A percentile compares a stretch with the other conserved stretches of the same genome.
phyloP scores from a whole-genome alignment of 805 yeast genomes.

The Wickerhamomyces sydowiorum region DNA sequence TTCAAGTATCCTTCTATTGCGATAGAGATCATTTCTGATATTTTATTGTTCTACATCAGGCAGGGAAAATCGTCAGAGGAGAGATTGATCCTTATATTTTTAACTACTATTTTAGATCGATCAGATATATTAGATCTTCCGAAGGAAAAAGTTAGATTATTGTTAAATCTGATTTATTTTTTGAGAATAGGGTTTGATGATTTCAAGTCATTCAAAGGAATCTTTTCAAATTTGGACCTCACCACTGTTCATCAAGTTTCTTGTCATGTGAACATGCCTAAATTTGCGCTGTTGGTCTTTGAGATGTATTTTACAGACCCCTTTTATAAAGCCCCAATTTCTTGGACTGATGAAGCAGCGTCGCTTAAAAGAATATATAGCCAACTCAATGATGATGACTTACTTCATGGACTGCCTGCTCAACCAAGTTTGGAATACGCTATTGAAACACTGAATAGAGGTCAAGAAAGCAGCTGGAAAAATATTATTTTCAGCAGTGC shows the following conservation, averaged over 20 bases:
- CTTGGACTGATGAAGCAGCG: constrained; percentile 5
- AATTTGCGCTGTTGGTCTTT: constrained; percentile 28
- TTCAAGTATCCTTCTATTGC: constrained; percentile 18
- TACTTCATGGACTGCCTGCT: constrained; percentile 60
- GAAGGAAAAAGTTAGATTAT: constrained; percentile 7
- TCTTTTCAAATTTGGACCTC: constrained; percentile 19
- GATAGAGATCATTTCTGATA: background rate
- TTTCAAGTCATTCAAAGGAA: constrained; percentile 8
- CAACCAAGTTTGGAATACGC: constrained; percentile 50
- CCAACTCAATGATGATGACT: constrained; percentile 55
- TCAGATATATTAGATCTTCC: background rate
- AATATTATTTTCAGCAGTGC: constrained; percentile 53
- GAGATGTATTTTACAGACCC: constrained; percentile 25
- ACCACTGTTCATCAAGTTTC: constrained; percentile 17
- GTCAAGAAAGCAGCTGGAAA: constrained; percentile 30
- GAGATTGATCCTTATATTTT: constrained; percentile 4
- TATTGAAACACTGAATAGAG: constrained; percentile 31
- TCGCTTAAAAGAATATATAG: constrained; percentile 36
- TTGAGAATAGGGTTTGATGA: constrained; percentile 21
- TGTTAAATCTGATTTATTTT: constrained; percentile 22
- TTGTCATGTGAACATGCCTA: constrained; percentile 13
- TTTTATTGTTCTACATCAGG: background rate
- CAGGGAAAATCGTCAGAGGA: background rate
- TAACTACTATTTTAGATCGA: background rate
- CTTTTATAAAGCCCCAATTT: constrained; percentile 1